Conservation (phyloP, 2,329 filamentous ascomycete genomes). For the Colletotrichum higginsianum region DNA sequence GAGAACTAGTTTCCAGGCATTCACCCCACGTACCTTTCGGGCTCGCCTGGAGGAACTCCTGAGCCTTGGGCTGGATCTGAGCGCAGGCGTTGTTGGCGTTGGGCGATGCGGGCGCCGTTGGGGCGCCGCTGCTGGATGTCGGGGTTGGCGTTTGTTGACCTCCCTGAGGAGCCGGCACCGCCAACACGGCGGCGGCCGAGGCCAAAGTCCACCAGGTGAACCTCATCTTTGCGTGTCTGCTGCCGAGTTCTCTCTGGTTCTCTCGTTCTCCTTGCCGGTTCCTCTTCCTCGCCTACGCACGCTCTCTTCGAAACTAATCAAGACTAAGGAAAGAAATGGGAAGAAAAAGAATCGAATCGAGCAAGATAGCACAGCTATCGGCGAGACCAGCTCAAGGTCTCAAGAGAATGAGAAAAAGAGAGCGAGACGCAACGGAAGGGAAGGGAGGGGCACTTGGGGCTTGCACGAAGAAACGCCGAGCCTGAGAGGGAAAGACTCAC, state of each 20-base stretch:
- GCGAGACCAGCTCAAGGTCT: constrained; percentile 41
- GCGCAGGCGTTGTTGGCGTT: constrained; percentile 18
- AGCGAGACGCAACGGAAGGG: constrained; percentile 11
- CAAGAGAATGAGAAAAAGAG: not conserved
- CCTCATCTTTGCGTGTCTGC: constrained; percentile 20
- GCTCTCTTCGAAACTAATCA: not conserved
- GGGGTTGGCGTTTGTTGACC: constrained; percentile 7
- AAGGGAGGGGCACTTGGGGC: constrained; percentile 25
- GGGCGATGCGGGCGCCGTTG: constrained; percentile 9
- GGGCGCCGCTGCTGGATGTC: constrained; percentile 7
- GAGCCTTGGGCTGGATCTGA: constrained; percentile 25
- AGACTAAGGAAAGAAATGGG: not conserved
- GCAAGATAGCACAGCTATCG: constrained; percentile 40
- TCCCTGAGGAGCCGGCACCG: constrained; percentile 30
- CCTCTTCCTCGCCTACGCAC: not conserved
- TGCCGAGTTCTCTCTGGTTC: not conserved
- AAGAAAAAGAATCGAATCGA: not conserved
- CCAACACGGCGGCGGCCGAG: constrained; percentile 33
- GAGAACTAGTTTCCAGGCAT: not conserved
- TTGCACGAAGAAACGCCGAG: constrained; percentile 18
- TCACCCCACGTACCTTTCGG: constrained; percentile 29
- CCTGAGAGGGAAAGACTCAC: constrained; percentile 6
- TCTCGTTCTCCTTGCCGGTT: not conserved
- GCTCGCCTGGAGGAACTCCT: constrained; percentile 19
- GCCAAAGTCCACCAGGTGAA: constrained; percentile 34